Conservation (phyloP, 495 filamentous ascomycete species). For the Daldinia vernicosa region DNA sequence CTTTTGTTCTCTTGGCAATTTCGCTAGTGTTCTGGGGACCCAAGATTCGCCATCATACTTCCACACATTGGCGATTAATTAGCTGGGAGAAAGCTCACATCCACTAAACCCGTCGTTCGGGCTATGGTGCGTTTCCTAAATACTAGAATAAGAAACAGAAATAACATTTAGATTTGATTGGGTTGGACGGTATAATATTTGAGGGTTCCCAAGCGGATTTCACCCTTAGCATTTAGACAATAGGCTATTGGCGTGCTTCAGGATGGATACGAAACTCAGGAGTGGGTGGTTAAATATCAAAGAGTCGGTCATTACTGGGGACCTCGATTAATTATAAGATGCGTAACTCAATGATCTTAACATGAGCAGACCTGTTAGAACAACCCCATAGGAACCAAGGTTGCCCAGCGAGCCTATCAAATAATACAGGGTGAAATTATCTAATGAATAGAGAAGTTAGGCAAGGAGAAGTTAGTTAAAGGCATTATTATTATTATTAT, state of each 20-base stretch:
- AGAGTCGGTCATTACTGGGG: not conserved
- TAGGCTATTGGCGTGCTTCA: not conserved
- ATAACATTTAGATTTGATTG: not conserved
- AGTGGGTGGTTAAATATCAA: not conserved
- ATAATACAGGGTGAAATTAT: too few species aligned
- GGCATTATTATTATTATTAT: not conserved
- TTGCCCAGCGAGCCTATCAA: too few species aligned
- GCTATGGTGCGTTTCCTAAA: not conserved
- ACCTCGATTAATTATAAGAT: not conserved
- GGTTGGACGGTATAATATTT: not conserved
- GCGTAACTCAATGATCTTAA: too few species aligned
- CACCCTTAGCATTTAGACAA: not conserved
- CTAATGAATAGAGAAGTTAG: too few species aligned
- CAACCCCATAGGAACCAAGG: too few species aligned
- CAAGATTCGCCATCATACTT: conserved; percentile 23
- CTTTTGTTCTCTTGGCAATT: conserved; percentile 4
- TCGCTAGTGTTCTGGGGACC: conserved; percentile 13
- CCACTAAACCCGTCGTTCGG: not conserved
- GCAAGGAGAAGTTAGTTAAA: too few species aligned
- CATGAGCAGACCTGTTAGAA: too few species aligned
- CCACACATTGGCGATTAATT: conserved; percentile 18
- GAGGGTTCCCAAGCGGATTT: not conserved
- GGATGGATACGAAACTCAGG: not conserved
- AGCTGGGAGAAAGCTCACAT: conserved; percentile 22
- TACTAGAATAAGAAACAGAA: too few species aligned